Conservation (phyloP, 768 basidiomycete species). For the Rhodotorula diobovata region DNA sequence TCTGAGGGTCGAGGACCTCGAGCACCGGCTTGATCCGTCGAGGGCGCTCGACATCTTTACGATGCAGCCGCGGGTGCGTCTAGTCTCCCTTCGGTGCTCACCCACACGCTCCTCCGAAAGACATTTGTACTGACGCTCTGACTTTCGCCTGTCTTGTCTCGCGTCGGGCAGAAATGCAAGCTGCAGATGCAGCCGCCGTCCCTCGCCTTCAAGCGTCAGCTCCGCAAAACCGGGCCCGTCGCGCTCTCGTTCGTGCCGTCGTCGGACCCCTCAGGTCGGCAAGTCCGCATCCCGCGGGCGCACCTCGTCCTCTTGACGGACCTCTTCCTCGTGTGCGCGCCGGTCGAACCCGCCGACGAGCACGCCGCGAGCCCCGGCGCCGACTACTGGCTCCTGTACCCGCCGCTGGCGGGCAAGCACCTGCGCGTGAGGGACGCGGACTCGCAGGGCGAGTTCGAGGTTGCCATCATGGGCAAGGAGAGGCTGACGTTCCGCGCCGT, state of each 20-base stretch:
- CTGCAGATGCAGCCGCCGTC: constrained; percentile 80
- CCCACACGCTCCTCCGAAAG: neutral
- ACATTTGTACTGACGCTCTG: no score
- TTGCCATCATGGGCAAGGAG: constrained; percentile 86
- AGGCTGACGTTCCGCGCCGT: constrained; percentile 60
- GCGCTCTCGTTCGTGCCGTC: constrained; percentile 70
- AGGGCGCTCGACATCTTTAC: constrained; percentile 88
- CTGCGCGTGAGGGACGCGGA: constrained; percentile 57
- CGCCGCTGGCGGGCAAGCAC: constrained; percentile 91
- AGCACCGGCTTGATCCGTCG: constrained; percentile 69
- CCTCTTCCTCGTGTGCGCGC: constrained; percentile 82
- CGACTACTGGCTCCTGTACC: constrained; percentile 90
- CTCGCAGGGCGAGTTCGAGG: constrained; percentile 61
- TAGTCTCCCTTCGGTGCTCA: constrained; percentile 6
- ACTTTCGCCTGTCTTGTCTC: neutral
- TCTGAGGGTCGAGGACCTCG: constrained; percentile 67
- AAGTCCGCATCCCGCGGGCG: constrained; percentile 66
- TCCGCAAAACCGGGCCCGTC: constrained; percentile 69
- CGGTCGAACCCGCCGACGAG: constrained; percentile 65
- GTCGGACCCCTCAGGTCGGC: constrained; percentile 56
- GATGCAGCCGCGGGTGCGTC: constrained; percentile 78
- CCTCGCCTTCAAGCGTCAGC: constrained; percentile 69
- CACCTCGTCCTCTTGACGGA: constrained; percentile 88
- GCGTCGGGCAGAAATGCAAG: constrained; percentile 66
- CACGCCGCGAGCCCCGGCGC: constrained; percentile 43